Evolutionary conservation across 805 yeast genomes (phyloP), one percentile per base, ranked within the genome.

Genomic region (Vanderwaltozyma polyspora): DNA sequence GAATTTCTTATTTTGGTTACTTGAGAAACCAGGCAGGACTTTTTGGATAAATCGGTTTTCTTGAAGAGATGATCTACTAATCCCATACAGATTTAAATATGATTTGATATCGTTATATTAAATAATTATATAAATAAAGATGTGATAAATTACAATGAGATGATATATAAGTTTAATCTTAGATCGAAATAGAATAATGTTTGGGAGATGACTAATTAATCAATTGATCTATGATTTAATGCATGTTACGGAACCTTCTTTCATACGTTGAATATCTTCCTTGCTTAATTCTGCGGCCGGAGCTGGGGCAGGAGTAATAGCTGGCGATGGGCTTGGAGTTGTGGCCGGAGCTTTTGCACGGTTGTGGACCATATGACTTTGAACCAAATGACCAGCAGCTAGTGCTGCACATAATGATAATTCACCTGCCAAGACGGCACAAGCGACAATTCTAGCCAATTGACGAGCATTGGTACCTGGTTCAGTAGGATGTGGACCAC

Each of bases 351-450:
- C 69, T 38, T 68, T 70, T 35, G 74, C 70, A 60, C 98, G 78
- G 67, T 91, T 91, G 55, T 81, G 95, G 39, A 76, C 77, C 98
- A 91, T 91, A 62, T 91, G 99, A 46, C 94, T 80, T 66, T 85
- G 94, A 25, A 91, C 99, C 49, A 91, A 71, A 63, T 91, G 99
- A 31, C 99, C 99, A 19, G 97, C 97, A 8, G 97, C 97, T 45
- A 91, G 73, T 1, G 99, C 99, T 32, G 95, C 72, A 63, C 94
- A 81, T 47, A 91, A 70, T 2, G 97, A 89, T 37, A 91, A 69
- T 60, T 91, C 99, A 29, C 95, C 96, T 0, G 97, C 95, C 48
- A 91, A 72, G 14, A 91, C 98, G 24, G 93, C 87, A 33, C 93
- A 76, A 1, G 98, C 98, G 37, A 91, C 85, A 40, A 89, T 73